Conservation (phyloP, 306 rosid genomes). For the Acacia confusa region DNA sequence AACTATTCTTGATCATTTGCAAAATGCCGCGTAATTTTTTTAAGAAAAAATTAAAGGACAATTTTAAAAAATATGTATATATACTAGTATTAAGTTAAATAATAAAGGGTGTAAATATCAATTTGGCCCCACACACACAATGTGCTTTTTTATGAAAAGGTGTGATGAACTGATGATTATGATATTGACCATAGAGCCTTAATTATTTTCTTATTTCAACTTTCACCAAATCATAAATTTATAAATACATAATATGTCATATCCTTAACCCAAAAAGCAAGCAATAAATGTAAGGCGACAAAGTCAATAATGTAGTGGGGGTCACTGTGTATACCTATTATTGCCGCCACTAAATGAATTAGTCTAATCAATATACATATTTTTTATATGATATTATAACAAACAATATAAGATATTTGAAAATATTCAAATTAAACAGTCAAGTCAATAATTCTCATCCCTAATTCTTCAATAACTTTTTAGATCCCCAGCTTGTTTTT, state of each 20-base stretch:
- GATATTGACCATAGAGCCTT: constrained; percentile 7
- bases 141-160: neutral
- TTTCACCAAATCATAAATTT: constrained; percentile 10
- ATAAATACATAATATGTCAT: neutral
- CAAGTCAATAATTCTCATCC: neutral
- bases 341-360: neutral
- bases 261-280: constrained; percentile 28
- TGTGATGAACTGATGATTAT: constrained; percentile 6
- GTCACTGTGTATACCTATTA: neutral
- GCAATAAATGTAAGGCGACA: neutral
- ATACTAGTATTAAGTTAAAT: too few species aligned
- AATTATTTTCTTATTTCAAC: constrained; percentile 5
- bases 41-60: too few species aligned
- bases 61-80: too few species aligned
- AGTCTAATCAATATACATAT: neutral
- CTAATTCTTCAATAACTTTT: neutral
- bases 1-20: neutral
- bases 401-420: neutral
- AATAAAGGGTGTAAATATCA: neutral
- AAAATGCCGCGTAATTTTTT: neutral
- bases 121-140: neutral
- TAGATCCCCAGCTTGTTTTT: neutral
- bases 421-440: neutral
- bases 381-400: neutral
- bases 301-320: constrained; percentile 15